These are phyloP conservation scores for Monilinia polystroma DNA, from an alignment of 2,329 filamentous ascomycete genomes.

Conservation along the genomic window DNA sequence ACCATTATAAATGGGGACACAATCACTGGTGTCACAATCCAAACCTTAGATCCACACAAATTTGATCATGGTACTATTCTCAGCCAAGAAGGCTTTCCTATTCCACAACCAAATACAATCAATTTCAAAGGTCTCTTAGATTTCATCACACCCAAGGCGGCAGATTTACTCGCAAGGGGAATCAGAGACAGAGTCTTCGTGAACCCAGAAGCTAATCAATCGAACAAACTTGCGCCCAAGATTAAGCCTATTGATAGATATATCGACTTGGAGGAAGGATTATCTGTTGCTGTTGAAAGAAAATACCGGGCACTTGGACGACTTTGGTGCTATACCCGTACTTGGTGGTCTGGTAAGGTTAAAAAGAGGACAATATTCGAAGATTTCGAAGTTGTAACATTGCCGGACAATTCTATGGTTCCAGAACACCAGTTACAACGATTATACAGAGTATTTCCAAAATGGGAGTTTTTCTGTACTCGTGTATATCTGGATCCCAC, in stretches of 20 bases:
- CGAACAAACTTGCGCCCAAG: slow-evolving; percentile 65
- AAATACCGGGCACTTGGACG: slow-evolving; percentile 61
- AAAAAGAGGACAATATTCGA: slow-evolving; percentile 34
- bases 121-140: slow-evolving; percentile 52
- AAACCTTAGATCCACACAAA: slow-evolving; percentile 72
- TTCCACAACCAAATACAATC: slow-evolving; percentile 49
- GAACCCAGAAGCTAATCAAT: slow-evolving; percentile 48
- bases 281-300: slow-evolving; percentile 53
- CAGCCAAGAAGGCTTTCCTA: slow-evolving; percentile 60
- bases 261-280: slow-evolving; percentile 59
- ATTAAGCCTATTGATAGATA: slow-evolving; percentile 63
- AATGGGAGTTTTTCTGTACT: slow-evolving; percentile 14
- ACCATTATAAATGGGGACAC: slow-evolving; percentile 64
- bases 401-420: slow-evolving; percentile 10
- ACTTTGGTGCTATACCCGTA: slow-evolving; percentile 56
- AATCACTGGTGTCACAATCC: slow-evolving; percentile 75
- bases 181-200: slow-evolving; percentile 65
- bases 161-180: slow-evolving; percentile 65
- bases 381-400: slow-evolving; percentile 27
- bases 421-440: not conserved
- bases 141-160: slow-evolving; percentile 63
- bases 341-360: slow-evolving; percentile 31
- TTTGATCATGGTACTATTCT: slow-evolving; percentile 83
- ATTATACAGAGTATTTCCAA: not conserved
- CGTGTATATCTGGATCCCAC: slow-evolving; percentile 26